These are phyloP conservation scores for Diaporthe citri DNA, from an alignment of 2,329 filamentous ascomycete genomes.

Conservation along the genomic window DNA sequence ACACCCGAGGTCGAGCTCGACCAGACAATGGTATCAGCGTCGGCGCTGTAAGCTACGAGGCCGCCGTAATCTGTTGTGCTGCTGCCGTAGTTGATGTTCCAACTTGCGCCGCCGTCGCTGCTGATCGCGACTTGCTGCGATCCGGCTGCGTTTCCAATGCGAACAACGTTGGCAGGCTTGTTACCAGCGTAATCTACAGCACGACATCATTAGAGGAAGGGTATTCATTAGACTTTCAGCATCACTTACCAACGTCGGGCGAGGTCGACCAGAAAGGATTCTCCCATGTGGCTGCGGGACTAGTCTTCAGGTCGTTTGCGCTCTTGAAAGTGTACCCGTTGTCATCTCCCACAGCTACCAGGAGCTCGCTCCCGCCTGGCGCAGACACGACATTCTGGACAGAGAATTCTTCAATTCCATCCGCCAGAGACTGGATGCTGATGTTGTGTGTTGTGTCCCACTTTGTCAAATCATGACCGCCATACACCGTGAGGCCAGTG, in stretches of 20 bases:
- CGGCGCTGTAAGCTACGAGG: slow-evolving; percentile 63
- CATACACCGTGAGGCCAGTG: slow-evolving; percentile 59
- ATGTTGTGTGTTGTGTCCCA: slow-evolving; percentile 65
- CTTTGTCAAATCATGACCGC: slow-evolving; percentile 66
- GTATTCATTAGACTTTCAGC: fast-evolving
- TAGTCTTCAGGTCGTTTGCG: slow-evolving; percentile 52
- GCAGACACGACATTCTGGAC: slow-evolving; percentile 62
- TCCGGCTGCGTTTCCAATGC: slow-evolving; percentile 60
- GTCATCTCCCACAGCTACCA: slow-evolving; percentile 65
- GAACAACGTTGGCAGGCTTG: slow-evolving; percentile 59
- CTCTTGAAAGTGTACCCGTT: slow-evolving; percentile 63
- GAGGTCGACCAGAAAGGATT: slow-evolving; percentile 60
- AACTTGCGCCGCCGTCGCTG: slow-evolving; percentile 62
- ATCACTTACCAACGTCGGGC: slow-evolving; percentile 53
- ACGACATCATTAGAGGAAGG: neutral
- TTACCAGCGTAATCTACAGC: slow-evolving; percentile 60
- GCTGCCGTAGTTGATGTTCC: slow-evolving; percentile 61
- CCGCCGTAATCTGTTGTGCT: slow-evolving; percentile 59
- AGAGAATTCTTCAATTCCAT: slow-evolving; percentile 67
- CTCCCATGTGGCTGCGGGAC: slow-evolving; percentile 60
- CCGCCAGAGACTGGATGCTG: slow-evolving; percentile 63
- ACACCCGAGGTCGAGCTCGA: slow-evolving; percentile 57
- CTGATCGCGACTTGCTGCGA: slow-evolving; percentile 62
- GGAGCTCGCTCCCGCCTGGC: slow-evolving; percentile 63
- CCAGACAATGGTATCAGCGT: slow-evolving; percentile 63